Percentiles rank a stretch among this genome's conserved stretches.
Evolutionary conservation across 2,329 filamentous ascomycete genomes (phyloP).

Genomic region (Calonectria leucothoes): DNA sequence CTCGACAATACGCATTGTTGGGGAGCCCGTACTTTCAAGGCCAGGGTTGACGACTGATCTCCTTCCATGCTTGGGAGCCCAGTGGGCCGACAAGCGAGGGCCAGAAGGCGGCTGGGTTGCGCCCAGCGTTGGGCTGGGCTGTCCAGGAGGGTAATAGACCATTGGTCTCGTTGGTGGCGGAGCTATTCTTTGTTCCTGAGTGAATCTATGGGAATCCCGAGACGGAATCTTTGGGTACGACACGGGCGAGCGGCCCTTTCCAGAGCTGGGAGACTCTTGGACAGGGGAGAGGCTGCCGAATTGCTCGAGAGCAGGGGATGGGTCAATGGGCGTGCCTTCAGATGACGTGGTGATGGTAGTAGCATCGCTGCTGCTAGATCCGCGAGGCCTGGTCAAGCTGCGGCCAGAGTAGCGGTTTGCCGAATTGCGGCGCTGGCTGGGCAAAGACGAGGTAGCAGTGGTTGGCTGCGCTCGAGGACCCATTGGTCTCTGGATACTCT

Average conservation of each 20-base stretch:
- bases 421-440: conserved; percentile 34
- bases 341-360: conserved; percentile 47
- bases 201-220: conserved; percentile 33
- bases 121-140: conserved; percentile 58
- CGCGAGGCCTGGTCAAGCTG: conserved; percentile 38
- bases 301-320: conserved; percentile 31
- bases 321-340: conserved; percentile 35
- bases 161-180: conserved; percentile 49
- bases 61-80: conserved; percentile 7
- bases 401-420: conserved; percentile 35
- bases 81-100: conserved; percentile 10
- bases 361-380: conserved; percentile 48
- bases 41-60: conserved; percentile 34
- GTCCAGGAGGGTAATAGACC: conserved; percentile 50
- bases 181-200: conserved; percentile 23
- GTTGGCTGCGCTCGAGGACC: conserved; percentile 30
- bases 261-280: conserved; percentile 56
- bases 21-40: conserved; percentile 42
- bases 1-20: conserved; percentile 52
- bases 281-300: conserved; percentile 59
- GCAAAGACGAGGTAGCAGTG: conserved; percentile 40
- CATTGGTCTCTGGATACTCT: conserved; percentile 24
- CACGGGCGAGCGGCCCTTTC: conserved; percentile 46
- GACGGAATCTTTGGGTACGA: conserved; percentile 46
- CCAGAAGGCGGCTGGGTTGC: conserved; percentile 37